Evolutionary conservation across 2,329 filamentous ascomycete genomes (phyloP).

Genomic region (Alternaria hordeiaustralica): DNA sequence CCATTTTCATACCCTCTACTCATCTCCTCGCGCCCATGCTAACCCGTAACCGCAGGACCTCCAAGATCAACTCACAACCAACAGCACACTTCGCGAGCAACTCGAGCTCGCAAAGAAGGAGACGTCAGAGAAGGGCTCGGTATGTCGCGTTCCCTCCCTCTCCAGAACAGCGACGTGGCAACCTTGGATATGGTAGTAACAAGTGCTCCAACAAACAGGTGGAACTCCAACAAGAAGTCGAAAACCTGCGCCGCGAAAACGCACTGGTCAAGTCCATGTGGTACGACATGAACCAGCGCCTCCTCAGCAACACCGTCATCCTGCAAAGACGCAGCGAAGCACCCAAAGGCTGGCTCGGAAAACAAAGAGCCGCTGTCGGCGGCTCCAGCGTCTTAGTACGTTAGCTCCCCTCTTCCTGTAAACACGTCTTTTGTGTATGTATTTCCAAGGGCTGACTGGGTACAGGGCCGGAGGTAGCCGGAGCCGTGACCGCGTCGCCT

Average conservation of each 20-base stretch:
- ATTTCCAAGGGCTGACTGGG: not conserved
- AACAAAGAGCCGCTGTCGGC: constrained; percentile 68
- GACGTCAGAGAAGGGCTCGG: constrained; percentile 45
- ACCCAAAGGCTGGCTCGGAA: constrained; percentile 83
- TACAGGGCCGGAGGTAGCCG: constrained; percentile 11
- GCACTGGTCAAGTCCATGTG: constrained; percentile 81
- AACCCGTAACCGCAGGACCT: constrained; percentile 36
- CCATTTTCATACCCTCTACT: not conserved
- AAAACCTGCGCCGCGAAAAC: constrained; percentile 78
- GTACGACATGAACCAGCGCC: constrained; percentile 79
- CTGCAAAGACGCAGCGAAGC: constrained; percentile 76
- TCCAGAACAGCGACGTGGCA: not conserved
- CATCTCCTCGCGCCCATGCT: constrained; percentile 11
- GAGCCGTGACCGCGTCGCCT: not conserved
- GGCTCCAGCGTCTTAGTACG: constrained; percentile 32
- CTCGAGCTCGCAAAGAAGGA: constrained; percentile 45
- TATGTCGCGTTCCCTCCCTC: constrained; percentile 22
- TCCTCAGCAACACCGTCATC: constrained; percentile 84
- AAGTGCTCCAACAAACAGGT: constrained; percentile 17
- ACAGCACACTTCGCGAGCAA: constrained; percentile 34
- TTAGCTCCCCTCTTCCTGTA: constrained; percentile 6
- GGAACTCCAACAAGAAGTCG: constrained; percentile 58
- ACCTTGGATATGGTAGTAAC: constrained; percentile 1
- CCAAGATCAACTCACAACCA: constrained; percentile 34
- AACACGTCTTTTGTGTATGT: not conserved